These are phyloP conservation scores for Dipteronia dyeriana DNA, from an alignment of 345 rosid genomes.

Conservation along the genomic window DNA sequence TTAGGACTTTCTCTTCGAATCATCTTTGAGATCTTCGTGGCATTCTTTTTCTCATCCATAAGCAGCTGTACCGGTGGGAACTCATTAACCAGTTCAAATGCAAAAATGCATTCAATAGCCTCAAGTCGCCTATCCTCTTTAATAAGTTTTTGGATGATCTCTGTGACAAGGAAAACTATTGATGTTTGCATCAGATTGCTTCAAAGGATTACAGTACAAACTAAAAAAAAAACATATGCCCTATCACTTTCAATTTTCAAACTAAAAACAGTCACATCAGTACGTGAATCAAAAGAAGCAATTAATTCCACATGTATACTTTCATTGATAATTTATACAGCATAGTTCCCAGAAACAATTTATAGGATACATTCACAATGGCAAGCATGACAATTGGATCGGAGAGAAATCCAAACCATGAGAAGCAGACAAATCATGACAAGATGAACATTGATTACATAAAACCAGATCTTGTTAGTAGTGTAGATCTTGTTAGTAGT, in stretches of 20 bases:
- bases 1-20: background rate
- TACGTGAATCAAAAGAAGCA: background rate
- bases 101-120: conserved; percentile 23
- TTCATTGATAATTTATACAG: background rate
- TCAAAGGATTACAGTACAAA: background rate
- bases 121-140: conserved; percentile 10
- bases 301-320: background rate
- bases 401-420: background rate
- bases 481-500: too few relatives aligned
- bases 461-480: background rate
- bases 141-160: conserved; percentile 13
- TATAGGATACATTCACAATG: background rate
- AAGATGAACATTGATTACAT: background rate
- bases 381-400: background rate
- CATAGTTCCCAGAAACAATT: too few relatives aligned
- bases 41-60: conserved; percentile 4
- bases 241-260: background rate
- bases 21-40: background rate
- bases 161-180: conserved; percentile 6
- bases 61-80: conserved; percentile 25
- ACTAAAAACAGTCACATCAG: background rate
- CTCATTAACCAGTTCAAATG: conserved; percentile 20
- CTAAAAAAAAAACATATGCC: background rate
- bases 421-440: background rate
- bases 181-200: background rate